Evolutionary conservation across 2,329 filamentous ascomycete species (phyloP), one percentile per base, ranked within the genome.

Genomic region (Chaetomium sp.): DNA sequence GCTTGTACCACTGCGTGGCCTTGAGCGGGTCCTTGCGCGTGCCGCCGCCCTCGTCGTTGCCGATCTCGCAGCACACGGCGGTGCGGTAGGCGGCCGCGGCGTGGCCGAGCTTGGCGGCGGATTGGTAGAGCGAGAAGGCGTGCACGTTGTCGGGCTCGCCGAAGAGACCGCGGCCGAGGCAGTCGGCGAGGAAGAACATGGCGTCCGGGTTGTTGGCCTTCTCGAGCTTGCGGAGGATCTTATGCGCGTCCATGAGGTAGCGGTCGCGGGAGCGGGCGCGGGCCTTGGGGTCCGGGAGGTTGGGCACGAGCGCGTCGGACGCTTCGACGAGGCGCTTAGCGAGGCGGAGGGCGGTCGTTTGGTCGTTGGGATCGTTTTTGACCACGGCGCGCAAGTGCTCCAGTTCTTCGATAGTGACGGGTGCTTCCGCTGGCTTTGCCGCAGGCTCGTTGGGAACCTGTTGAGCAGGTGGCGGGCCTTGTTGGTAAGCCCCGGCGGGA

Each of bases 1-100:
- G 90, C 75, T 94, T 93, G 78, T 99, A 99, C 95, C 95, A 99
- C 76, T 98, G 94, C 23, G 98, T 93, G 1, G 95, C 94, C 78
- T 98, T 98, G 69, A 94, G 79, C 0, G 92, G 92, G 73, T 99
- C 95, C 71, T 90, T 91, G 65, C 92, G 88, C 0, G 95, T 98
- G 27, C 95, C 95, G 60, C 95, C 95, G 33, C 93, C 94, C 72
- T 96, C 93, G 74, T 98, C 94, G 63, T 93, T 88, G 3, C 95
- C 95, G 72, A 99, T 92, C 76, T 99, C 95, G 74, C 95, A 98
- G 79, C 95, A 99, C 0, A 99, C 94, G 0, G 95, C 95, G 29
- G 95, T 96, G 62, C 95, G 87, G 76, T 98, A 99, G 0, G 95
- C 95, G 31, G 92, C 91, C 61, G 90, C 89, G 1, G 91, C 85